Percentiles rank a stretch among this genome's conserved stretches.
These are phyloP conservation scores for Pichia norvegensis DNA, from an alignment of 1,139 yeast genomes.

Conservation along the genomic window DNA sequence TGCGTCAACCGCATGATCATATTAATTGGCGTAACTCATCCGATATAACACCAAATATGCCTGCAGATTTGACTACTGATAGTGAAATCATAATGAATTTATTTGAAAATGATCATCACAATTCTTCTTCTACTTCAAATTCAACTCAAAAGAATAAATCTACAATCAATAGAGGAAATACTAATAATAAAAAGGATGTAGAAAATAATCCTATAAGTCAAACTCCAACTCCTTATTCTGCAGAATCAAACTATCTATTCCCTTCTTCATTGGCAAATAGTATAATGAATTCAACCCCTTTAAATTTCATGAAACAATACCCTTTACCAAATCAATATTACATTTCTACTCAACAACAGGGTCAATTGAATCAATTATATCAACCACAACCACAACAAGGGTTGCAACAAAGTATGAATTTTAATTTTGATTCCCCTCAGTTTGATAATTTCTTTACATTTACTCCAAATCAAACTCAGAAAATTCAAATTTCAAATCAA, in stretches of 20 bases:
- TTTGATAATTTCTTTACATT: slow-evolving; percentile 8
- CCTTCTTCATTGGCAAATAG: neutral
- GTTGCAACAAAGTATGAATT: neutral
- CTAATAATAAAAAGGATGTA: neutral
- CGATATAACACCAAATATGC: neutral
- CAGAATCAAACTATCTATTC: neutral
- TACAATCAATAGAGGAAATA: neutral
- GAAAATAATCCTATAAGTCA: neutral
- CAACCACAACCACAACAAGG: neutral
- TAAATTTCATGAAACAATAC: neutral
- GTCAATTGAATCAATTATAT: slow-evolving; percentile 2
- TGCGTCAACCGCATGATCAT: neutral
- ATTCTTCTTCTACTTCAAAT: neutral
- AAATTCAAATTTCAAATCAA: slow-evolving; percentile 1
- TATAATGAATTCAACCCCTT: neutral
- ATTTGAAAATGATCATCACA: neutral
- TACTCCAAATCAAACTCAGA: slow-evolving; percentile 9
- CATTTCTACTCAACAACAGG: neutral
- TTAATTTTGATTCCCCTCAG: slow-evolving; percentile 4
- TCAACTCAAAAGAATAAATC: neutral
- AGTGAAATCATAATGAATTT: neutral
- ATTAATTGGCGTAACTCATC: neutral
- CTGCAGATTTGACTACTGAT: neutral
- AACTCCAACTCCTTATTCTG: neutral
- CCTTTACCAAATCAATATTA: neutral